Conservation (phyloP, 805 yeast genomes). For the Sugiyamaella chiloensis region DNA sequence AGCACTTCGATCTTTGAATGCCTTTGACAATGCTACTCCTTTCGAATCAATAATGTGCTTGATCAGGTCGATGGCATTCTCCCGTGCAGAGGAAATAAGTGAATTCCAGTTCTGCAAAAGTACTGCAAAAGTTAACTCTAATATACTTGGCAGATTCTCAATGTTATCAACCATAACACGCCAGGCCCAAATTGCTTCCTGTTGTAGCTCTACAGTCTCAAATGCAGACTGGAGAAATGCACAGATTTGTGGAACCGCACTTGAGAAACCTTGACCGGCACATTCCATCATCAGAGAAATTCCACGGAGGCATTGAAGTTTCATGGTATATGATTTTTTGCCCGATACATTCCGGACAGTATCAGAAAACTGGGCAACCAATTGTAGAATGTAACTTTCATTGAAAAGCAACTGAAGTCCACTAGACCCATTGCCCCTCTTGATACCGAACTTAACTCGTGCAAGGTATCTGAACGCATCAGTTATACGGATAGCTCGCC, state of each 20-base stretch:
- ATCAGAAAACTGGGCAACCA: conserved; percentile 64
- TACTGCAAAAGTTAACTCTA: conserved; percentile 72
- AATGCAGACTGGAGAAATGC: conserved; percentile 81
- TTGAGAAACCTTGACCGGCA: conserved; percentile 51
- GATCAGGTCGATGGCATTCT: conserved; percentile 52
- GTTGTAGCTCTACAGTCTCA: conserved; percentile 57
- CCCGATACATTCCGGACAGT: conserved; percentile 73
- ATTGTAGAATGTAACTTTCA: conserved; percentile 62
- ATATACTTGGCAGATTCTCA: conserved; percentile 57
- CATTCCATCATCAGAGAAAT: conserved; percentile 61
- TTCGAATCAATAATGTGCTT: conserved; percentile 29
- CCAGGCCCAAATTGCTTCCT: conserved; percentile 67
- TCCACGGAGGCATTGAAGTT: conserved; percentile 68
- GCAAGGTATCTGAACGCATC: conserved; percentile 17
- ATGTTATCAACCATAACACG: conserved; percentile 55
- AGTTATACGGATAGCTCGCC: conserved; percentile 7
- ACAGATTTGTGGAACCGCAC: conserved; percentile 79
- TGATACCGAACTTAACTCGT: conserved; percentile 12
- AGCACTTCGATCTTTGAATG: neutral
- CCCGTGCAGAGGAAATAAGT: conserved; percentile 49
- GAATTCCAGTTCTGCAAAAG: conserved; percentile 63
- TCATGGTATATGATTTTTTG: conserved; percentile 66
- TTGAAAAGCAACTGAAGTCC: conserved; percentile 36
- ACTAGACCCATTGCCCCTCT: neutral
- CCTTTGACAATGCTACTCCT: conserved; percentile 17